A percentile compares a stretch with the other conserved stretches of the same genome.
These are phyloP conservation scores for Populus nigra DNA, from an alignment of 345 rosid species.

Conservation along the genomic window DNA sequence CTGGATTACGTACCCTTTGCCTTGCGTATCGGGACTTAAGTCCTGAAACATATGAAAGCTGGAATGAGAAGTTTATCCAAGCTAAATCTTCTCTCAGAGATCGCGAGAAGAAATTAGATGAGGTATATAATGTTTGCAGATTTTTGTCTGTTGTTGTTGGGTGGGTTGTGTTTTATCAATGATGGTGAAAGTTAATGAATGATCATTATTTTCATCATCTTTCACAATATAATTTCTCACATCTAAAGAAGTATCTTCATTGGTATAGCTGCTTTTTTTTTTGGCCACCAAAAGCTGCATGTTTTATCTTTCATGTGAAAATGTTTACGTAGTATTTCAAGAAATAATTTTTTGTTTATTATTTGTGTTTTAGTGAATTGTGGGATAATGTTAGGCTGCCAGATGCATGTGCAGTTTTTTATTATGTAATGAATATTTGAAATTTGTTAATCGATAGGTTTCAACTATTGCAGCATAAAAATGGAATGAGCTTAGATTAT, in stretches of 20 bases:
- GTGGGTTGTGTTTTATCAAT: background rate
- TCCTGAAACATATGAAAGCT: slow-evolving; percentile 74
- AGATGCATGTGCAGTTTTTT: background rate
- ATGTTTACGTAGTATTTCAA: background rate
- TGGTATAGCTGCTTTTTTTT: background rate
- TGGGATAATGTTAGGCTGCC: background rate
- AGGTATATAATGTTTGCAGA: slow-evolving; percentile 49
- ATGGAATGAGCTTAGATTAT: background rate
- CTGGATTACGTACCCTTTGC: slow-evolving; percentile 98
- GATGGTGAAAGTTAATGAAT: background rate
- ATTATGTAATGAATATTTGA: background rate
- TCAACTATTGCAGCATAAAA: background rate
- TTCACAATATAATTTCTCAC: background rate
- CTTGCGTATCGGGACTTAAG: slow-evolving; percentile 79
- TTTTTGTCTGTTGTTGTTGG: background rate
- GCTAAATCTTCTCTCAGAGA: slow-evolving; percentile 93
- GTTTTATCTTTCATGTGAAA: background rate
- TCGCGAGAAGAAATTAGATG: slow-evolving; percentile 97
- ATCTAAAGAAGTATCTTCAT: background rate
- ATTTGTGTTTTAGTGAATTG: background rate
- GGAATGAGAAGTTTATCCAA: slow-evolving; percentile 97
- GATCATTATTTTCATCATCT: background rate
- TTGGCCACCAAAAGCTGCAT: background rate
- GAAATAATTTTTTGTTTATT: background rate
- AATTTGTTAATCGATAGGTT: background rate